Evolutionary conservation across 495 filamentous ascomycete species (phyloP).

Genomic region (Durotheca rogersii): DNA sequence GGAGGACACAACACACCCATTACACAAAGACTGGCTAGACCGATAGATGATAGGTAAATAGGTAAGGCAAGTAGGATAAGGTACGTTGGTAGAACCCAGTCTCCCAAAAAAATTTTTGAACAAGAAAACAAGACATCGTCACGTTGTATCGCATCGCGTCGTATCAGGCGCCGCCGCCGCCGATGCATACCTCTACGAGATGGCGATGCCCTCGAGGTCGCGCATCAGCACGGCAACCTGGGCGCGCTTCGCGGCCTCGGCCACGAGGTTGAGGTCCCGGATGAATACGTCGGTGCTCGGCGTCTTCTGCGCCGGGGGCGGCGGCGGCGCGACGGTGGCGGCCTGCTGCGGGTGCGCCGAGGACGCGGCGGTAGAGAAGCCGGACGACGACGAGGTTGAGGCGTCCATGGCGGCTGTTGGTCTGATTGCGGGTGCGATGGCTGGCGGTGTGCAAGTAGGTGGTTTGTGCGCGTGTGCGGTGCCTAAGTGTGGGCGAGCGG

Average conservation of each 20-base stretch:
- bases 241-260: slow-evolving; percentile 92
- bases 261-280: slow-evolving; percentile 79
- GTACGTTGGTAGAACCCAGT: no score
- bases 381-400: slow-evolving; percentile 32
- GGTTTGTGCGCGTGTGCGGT: no score
- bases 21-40: no score
- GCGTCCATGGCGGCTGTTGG: slow-evolving; percentile 43
- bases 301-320: slow-evolving; percentile 35
- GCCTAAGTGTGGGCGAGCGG: slow-evolving; percentile 1
- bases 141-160: no score
- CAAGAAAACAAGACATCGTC: not conserved
- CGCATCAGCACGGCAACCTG: slow-evolving; percentile 84
- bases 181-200: no score
- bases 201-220: slow-evolving; percentile 69
- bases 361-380: slow-evolving; percentile 31
- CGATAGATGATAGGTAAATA: no score
- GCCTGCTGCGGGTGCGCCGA: slow-evolving; percentile 28
- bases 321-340: slow-evolving; percentile 37
- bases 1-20: not conserved
- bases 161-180: no score
- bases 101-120: no score
- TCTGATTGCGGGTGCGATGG: no score
- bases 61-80: not conserved
- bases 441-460: no score
- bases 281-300: slow-evolving; percentile 63